Conservation (phyloP, 495 filamentous ascomycete genomes). For the Penicillium coffeae region DNA sequence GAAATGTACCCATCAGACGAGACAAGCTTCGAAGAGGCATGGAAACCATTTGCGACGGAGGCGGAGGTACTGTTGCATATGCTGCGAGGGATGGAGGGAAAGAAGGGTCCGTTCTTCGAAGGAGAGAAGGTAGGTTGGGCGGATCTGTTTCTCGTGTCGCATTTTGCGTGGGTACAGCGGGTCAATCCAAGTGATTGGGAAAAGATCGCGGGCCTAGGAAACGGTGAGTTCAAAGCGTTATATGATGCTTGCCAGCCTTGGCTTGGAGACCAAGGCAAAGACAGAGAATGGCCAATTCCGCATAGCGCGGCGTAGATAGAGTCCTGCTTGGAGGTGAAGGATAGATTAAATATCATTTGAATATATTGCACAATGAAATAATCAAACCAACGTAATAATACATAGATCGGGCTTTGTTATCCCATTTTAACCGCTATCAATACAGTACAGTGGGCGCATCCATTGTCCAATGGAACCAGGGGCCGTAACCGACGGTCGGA, state of each 20-base stretch:
- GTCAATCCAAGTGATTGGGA: constrained; percentile 19
- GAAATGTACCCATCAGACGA: constrained; percentile 24
- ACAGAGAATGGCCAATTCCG: constrained; percentile 29
- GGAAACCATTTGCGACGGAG: constrained; percentile 16
- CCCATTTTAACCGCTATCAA: constrained; percentile 13
- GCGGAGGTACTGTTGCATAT: constrained; percentile 12
- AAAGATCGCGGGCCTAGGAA: constrained; percentile 14
- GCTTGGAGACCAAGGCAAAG: constrained; percentile 30
- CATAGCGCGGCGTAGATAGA: not conserved
- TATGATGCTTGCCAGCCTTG: constrained; percentile 29
- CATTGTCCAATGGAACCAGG: constrained; percentile 6
- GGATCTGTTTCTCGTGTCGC: constrained; percentile 19
- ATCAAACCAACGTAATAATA: constrained; percentile 28
- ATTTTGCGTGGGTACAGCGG: constrained; percentile 22
- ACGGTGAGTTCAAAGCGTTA: constrained; percentile 21
- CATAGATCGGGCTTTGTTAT: constrained; percentile 11
- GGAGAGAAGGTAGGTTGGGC: constrained; percentile 26
- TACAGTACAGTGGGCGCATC: not conserved
- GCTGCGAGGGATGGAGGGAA: constrained; percentile 27
- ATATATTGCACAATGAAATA: constrained; percentile 30
- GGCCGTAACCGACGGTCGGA: too few relatives aligned
- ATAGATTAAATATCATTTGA: constrained; percentile 19
- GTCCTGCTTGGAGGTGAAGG: not conserved
- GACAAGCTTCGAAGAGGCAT: constrained; percentile 10
- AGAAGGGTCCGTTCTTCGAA: constrained; percentile 29